Percentiles rank a stretch among this genome's conserved stretches.
phyloP scores from a whole-genome alignment of 129 eudicot species.

The Lonicera japonica region DNA sequence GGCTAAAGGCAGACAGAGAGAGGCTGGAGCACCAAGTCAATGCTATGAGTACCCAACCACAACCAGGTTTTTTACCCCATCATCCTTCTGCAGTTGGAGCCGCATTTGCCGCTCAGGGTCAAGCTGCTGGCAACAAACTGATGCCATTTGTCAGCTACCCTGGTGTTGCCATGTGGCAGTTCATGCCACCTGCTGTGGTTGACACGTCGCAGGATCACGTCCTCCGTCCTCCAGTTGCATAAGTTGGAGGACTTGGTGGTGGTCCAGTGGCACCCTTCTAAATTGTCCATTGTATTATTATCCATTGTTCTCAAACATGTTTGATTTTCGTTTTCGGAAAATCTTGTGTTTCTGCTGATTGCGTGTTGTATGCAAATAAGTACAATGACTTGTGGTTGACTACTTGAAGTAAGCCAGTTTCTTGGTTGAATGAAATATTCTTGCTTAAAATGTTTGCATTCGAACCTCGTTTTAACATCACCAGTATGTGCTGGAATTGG shows the following conservation, averaged over 20 bases:
- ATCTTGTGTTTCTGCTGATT: slow-evolving; percentile 13
- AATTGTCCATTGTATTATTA: slow-evolving; percentile 1
- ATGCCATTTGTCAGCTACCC: slow-evolving; percentile 75
- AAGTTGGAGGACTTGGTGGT: slow-evolving; percentile 23
- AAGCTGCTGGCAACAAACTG: slow-evolving; percentile 58
- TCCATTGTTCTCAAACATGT: slow-evolving; percentile 15
- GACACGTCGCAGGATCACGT: slow-evolving; percentile 80
- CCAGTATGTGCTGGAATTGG: too few species aligned
- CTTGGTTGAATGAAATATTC: too few species aligned
- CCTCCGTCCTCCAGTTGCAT: slow-evolving; percentile 87
- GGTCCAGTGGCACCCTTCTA: slow-evolving; percentile 6
- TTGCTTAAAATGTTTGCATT: too few species aligned
- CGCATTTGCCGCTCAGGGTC: slow-evolving; percentile 53
- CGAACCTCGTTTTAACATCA: too few species aligned
- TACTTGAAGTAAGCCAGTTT: too few species aligned
- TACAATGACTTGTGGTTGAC: neutral
- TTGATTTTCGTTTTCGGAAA: slow-evolving; percentile 9
- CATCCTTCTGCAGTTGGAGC: slow-evolving; percentile 52
- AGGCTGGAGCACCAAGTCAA: slow-evolving; percentile 70
- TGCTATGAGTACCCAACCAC: slow-evolving; percentile 34
- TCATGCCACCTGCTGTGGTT: slow-evolving; percentile 73
- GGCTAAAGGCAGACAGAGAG: slow-evolving; percentile 63
- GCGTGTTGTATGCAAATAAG: slow-evolving; percentile 22
- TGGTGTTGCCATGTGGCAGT: slow-evolving; percentile 82
- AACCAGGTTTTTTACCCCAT: slow-evolving; percentile 44